Evolutionary conservation across 2,329 filamentous ascomycete genomes (phyloP).

Genomic region (Chalara sp.): DNA sequence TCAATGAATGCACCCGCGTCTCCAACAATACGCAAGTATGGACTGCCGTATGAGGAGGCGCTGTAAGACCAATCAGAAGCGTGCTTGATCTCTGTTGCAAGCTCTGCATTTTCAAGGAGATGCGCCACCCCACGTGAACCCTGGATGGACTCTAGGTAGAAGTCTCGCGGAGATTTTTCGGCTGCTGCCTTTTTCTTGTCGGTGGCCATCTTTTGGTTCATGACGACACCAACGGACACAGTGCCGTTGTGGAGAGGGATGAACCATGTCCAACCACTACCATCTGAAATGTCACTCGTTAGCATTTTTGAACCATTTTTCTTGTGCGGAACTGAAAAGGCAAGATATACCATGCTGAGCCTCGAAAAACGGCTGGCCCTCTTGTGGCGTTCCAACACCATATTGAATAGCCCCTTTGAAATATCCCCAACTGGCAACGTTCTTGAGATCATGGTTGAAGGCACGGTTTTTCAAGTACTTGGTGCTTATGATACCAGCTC

Average conservation of each 20-base stretch:
- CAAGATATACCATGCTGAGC: neutral
- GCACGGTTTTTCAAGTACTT: neutral
- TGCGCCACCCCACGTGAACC: neutral
- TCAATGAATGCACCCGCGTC: neutral
- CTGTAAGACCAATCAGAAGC: neutral
- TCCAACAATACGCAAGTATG: neutral
- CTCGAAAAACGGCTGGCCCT: neutral
- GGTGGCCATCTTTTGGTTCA: neutral
- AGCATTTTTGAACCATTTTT: neutral
- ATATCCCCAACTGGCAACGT: neutral
- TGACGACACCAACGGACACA: neutral
- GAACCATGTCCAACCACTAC: neutral
- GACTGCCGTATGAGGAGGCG: neutral
- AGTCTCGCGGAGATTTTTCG: neutral
- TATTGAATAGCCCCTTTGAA: neutral
- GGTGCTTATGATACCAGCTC: neutral
- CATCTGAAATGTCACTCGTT: neutral
- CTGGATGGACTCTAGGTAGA: neutral
- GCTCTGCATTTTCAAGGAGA: neutral
- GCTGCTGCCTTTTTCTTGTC: neutral
- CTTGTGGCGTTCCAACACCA: neutral
- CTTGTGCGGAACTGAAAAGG: neutral
- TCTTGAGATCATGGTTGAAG: neutral
- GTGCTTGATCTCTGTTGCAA: neutral
- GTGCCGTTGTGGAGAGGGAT: neutral